These are phyloP conservation scores for Articulospora tetracladia DNA, from an alignment of 495 filamentous ascomycete genomes.

Conservation along the genomic window DNA sequence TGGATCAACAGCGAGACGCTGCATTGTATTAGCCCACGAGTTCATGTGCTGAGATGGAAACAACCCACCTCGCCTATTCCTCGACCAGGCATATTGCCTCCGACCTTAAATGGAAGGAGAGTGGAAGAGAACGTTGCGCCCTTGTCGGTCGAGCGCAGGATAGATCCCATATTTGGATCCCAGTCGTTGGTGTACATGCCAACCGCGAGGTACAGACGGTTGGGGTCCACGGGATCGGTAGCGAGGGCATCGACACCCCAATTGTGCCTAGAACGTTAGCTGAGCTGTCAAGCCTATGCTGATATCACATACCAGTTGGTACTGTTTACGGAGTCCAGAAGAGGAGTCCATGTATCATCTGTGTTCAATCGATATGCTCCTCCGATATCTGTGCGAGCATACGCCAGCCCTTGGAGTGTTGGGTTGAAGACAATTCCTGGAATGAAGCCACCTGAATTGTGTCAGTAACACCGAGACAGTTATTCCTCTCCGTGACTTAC, in stretches of 20 bases:
- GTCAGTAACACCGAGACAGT: background rate
- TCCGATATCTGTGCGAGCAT: constrained; percentile 59
- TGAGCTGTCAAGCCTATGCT: background rate
- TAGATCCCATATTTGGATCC: constrained; percentile 50
- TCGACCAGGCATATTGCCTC: constrained; percentile 61
- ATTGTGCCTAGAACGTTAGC: constrained; percentile 29
- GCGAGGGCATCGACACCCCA: constrained; percentile 58
- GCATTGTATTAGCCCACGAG: background rate
- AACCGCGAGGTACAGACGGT: constrained; percentile 50
- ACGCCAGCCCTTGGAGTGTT: constrained; percentile 49
- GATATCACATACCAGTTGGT: constrained; percentile 35
- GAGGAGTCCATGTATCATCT: constrained; percentile 52
- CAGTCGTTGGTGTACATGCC: constrained; percentile 56
- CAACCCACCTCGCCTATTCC: constrained; percentile 47
- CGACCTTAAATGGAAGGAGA: constrained; percentile 51
- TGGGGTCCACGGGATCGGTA: constrained; percentile 48
- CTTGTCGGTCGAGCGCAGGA: constrained; percentile 46
- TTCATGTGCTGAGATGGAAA: background rate
- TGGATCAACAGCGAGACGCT: constrained; percentile 54
- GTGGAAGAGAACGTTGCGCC: constrained; percentile 44
- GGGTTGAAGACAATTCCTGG: constrained; percentile 56
- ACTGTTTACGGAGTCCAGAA: constrained; percentile 47
- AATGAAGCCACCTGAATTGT: constrained; percentile 44
- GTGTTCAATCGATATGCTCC: constrained; percentile 54
- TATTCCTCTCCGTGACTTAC: background rate